phyloP scores from a whole-genome alignment of 129 eudicot genomes.

The Saposhnikovia divaricata region DNA sequence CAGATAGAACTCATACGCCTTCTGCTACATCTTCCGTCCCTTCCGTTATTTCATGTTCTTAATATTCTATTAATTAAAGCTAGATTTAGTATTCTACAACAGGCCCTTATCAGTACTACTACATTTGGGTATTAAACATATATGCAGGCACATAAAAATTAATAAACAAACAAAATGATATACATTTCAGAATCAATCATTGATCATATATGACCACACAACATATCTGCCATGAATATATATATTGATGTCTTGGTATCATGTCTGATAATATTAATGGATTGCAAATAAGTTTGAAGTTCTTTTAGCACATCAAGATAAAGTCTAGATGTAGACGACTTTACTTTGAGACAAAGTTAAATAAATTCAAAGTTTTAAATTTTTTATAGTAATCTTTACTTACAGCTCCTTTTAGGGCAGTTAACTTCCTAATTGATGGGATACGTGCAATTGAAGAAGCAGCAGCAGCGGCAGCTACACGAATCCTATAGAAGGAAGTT shows the following conservation, averaged over 20 bases:
- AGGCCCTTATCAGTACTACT: no score
- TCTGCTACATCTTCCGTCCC: neutral
- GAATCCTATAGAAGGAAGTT: conserved; percentile 46
- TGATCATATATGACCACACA: neutral
- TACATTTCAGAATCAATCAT: neutral
- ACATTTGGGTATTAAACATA: no score
- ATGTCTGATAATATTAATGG: neutral
- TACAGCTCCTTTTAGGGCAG: conserved; percentile 49
- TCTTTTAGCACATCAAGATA: neutral
- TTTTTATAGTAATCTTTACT: conserved; percentile 20
- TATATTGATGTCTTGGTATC: neutral
- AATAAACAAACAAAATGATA: no score
- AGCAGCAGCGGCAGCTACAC: conserved; percentile 95
- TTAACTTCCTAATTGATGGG: conserved; percentile 72
- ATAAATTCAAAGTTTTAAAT: neutral
- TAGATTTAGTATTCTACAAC: no score
- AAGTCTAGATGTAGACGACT: neutral
- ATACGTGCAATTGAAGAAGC: conserved; percentile 89
- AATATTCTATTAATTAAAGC: no score
- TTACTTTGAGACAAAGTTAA: neutral
- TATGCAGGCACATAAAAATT: no score
- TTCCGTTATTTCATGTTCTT: neutral
- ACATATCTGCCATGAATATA: neutral
- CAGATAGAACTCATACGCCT: neutral
- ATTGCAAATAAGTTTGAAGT: neutral